phyloP scores from a whole-genome alignment of 768 basidiomycete genomes.

The Rubroboletus satanas region DNA sequence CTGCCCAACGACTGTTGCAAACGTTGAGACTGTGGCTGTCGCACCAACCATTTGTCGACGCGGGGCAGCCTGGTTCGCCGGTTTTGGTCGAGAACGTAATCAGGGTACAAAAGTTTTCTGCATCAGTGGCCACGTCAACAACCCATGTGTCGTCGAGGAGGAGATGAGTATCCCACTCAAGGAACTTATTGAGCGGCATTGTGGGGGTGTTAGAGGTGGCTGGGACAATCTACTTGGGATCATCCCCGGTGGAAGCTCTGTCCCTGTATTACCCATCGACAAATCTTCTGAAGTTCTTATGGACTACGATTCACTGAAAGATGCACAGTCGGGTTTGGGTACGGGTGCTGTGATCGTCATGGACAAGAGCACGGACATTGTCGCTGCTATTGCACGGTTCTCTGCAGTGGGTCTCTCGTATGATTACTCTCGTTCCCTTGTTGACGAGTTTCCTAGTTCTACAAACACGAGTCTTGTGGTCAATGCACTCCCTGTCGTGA shows the following conservation, averaged over 20 bases:
- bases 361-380: slow-evolving; percentile 96
- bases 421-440: neutral
- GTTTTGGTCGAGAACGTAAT: slow-evolving; percentile 89
- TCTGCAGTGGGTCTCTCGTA: slow-evolving; percentile 48
- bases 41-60: slow-evolving; percentile 95
- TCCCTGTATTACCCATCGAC: slow-evolving; percentile 84
- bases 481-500: slow-evolving; percentile 95
- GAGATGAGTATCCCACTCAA: slow-evolving; percentile 97
- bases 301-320: slow-evolving; percentile 98
- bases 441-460: slow-evolving; percentile 57
- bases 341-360: slow-evolving; percentile 99
- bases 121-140: slow-evolving; percentile 96
- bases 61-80: slow-evolving; percentile 85
- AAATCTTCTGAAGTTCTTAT: slow-evolving; percentile 88
- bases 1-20: slow-evolving; percentile 95
- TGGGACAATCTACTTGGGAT: slow-evolving; percentile 99
- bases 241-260: slow-evolving; percentile 91
- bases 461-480: slow-evolving; percentile 98
- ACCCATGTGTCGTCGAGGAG: slow-evolving; percentile 96
- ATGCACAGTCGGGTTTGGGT: slow-evolving; percentile 93
- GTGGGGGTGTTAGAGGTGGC: slow-evolving; percentile 89
- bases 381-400: slow-evolving; percentile 92
- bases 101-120: slow-evolving; percentile 97
- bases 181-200: slow-evolving; percentile 95
- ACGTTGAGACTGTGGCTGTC: slow-evolving; percentile 97